phyloP scores from a whole-genome alignment of 2,329 filamentous ascomycete genomes.

The Pestalotiopsis sp. region DNA sequence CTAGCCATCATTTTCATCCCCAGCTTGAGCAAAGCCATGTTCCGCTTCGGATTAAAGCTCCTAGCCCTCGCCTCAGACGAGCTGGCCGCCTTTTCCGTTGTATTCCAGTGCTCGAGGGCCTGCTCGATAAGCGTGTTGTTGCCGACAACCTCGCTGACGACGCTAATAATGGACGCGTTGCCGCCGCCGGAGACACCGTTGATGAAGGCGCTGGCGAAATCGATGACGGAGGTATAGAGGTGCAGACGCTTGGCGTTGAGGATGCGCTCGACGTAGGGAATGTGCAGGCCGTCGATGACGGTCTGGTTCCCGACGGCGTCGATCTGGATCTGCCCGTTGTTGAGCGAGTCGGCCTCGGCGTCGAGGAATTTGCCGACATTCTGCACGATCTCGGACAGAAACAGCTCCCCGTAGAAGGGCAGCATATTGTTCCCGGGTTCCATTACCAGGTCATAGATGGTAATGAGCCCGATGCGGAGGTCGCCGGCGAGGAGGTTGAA shows the following conservation, averaged over 20 bases:
- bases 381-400: constrained; percentile 38
- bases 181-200: constrained; percentile 16
- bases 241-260: constrained; percentile 33
- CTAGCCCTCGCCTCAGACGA: not conserved
- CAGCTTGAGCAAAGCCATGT: not conserved
- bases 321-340: constrained; percentile 38
- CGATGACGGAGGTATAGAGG: not conserved
- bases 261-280: constrained; percentile 42
- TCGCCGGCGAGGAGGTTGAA: constrained; percentile 42
- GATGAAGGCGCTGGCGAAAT: constrained; percentile 21
- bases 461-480: constrained; percentile 37
- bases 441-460: constrained; percentile 37
- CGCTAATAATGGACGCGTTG: constrained; percentile 28
- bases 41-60: not conserved
- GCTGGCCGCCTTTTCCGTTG: not conserved
- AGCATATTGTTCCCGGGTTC: constrained; percentile 42
- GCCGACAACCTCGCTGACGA: constrained; percentile 36
- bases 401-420: constrained; percentile 39
- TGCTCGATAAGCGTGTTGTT: constrained; percentile 39
- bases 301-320: constrained; percentile 41
- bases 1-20: not conserved
- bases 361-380: constrained; percentile 40
- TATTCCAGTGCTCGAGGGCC: constrained; percentile 35
- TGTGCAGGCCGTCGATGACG: constrained; percentile 39
- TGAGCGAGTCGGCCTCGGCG: constrained; percentile 34